Evolutionary conservation across 2,329 filamentous ascomycete species (phyloP), one percentile per base, ranked within the genome.

Genomic region (Thelonectria discophora): DNA sequence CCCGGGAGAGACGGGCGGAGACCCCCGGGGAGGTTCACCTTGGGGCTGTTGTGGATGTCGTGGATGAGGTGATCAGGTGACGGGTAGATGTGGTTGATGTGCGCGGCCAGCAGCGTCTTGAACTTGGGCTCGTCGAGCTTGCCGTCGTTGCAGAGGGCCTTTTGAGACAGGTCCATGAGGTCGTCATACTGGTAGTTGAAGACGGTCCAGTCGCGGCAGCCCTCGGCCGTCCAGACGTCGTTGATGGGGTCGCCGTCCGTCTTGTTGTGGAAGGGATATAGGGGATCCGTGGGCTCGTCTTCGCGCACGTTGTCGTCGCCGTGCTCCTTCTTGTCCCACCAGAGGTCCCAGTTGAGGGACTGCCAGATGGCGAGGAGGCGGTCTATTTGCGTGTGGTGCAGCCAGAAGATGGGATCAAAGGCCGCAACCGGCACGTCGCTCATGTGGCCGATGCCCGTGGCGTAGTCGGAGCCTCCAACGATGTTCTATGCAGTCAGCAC

Each of bases 381-480:
- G 12, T 63, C 60, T 15, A 60, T 48, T 7, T 62, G 65, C 65
- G 80, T 74, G 72, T 90, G 87, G 67, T 90, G 86, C 5, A 90
- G 76, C 82, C 82, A 88, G 74, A 89, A 90, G 9, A 86, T 75
- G 0, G 88, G 87, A 71, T 90, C 88, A 71, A 88, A 90, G 0
- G 85, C 82, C 11, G 87, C 84, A 60, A 85, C 85, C 34, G 82
- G 79, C 11, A 82, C 78, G 60, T 80, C 82, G 18, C 75, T 79
- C 84, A 85, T 88, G 64, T 87, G 84, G 1, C 87, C 86, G 15
- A 68, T 60, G 6, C 59, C 63, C n/a, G n/a, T n/a, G n/a, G n/a
- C n/a, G n/a, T n/a, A n/a, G n/a, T n/a, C n/a, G n/a, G n/a, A n/a
- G n/a, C n/a, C n/a, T n/a, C n/a, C n/a, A n/a, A n/a, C n/a, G n/a